Conservation (phyloP, 176 grass and related monocot genomes). For the Rhynchospora tenuis region DNA sequence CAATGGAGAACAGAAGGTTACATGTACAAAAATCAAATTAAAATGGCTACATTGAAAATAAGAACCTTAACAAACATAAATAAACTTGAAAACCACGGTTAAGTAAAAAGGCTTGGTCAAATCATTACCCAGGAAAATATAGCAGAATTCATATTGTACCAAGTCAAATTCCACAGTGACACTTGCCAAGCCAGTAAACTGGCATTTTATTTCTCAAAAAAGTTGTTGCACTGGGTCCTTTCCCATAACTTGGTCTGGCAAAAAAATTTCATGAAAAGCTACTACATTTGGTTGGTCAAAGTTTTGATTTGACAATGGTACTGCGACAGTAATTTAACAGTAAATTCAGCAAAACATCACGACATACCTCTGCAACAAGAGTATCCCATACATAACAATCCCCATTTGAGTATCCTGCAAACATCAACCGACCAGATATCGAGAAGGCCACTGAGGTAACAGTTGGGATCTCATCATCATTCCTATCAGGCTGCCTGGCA, state of each 20-base stretch:
- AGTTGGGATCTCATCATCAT: constrained; percentile 58
- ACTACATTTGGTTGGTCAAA: background rate
- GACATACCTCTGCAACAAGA: constrained; percentile 76
- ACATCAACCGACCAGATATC: constrained; percentile 96
- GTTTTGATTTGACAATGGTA: background rate
- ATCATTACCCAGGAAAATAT: background rate
- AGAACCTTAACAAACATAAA: background rate
- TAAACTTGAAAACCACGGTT: background rate
- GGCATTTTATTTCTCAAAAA: background rate
- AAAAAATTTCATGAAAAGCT: background rate
- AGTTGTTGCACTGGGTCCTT: background rate
- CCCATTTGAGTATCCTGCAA: constrained; percentile 97
- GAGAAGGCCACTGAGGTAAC: constrained; percentile 96
- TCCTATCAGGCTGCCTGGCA: constrained; percentile 41
- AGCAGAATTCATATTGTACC: background rate
- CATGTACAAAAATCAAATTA: background rate
- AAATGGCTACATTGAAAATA: background rate
- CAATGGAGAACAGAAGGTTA: background rate
- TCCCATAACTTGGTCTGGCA: background rate
- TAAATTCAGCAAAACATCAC: constrained; percentile 1
- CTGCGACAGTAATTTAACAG: background rate
- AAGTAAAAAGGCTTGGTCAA: background rate
- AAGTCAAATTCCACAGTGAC: background rate
- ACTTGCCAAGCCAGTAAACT: background rate
- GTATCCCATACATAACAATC: constrained; percentile 99